Evolutionary conservation across 2,329 filamentous ascomycete species (phyloP), one percentile per base, ranked within the genome.

Genomic region (Scytalidium sp.): DNA sequence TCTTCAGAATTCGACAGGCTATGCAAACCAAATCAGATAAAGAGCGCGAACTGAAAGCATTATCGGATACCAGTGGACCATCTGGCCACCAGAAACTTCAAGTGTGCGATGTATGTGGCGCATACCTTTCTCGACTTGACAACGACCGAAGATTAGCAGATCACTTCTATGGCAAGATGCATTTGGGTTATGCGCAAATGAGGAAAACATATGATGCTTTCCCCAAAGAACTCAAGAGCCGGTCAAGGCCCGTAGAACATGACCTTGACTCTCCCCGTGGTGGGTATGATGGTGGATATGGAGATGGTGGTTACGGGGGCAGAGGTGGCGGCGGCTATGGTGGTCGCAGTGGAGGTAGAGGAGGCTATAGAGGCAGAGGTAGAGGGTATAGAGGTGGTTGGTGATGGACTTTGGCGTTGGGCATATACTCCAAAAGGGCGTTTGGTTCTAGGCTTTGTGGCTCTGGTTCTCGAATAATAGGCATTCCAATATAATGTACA

Each of bases 131-230:
- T 55, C 76, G 94, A 19, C 79, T 99, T 25, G 94, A 99, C 67
- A 99, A 99, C 65, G 94, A 99, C 68, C 82, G 94, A 29, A 81
- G 94, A 23, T 70, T 99, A 64, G 94, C 94, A 19, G 94, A 99
- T 67, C 94, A 99, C 69, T 99, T 99, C 67, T 97, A 97, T 70
- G 94, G 94, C 19, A 99, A 99, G 77, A 99, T 99, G 94, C 94
- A 99, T 66, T 74, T 99, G 50, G 94, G 94, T 0, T 99, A 97
- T 67, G 94, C 94, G 15, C 90, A 96, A 72, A 99, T 99, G 94
- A 84, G 94, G 61, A 96, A 94, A 77, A 94, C 91, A 3, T 91
- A 83, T 63, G 91, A 96, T 49, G 75, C 81, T n/a, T 83, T 99
- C 55, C 87, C 87, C 46, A 91, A 91, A 70, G 91, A 97, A 66